Percentiles rank a stretch among this genome's conserved stretches.
These are phyloP conservation scores for Solanum chmielewskii DNA, from an alignment of 257 asterid genomes.

Conservation along the genomic window DNA sequence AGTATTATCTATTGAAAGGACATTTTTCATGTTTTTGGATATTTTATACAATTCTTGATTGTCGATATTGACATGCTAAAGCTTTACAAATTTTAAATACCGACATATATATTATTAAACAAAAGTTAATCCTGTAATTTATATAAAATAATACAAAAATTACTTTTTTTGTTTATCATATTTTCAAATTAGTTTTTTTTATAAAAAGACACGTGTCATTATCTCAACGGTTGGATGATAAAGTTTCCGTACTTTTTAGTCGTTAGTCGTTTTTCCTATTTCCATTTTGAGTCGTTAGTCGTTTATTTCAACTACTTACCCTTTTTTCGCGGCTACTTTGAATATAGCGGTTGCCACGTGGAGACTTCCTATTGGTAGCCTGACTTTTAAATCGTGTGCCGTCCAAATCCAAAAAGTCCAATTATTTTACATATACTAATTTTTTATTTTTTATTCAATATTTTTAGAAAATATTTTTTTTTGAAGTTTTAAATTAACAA, in stretches of 20 bases:
- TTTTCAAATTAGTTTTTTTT: not conserved
- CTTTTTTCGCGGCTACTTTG: not conserved
- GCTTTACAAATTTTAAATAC: too few relatives aligned
- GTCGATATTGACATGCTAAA: not conserved
- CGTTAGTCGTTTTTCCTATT: not conserved
- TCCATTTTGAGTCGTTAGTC: not conserved
- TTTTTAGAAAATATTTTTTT: too few relatives aligned
- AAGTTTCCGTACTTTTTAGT: not conserved
- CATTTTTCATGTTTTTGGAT: not conserved
- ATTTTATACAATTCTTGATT: not conserved
- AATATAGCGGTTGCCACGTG: not conserved
- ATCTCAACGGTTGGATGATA: not conserved
- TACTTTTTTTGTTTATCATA: not conserved
- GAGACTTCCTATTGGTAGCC: not conserved
- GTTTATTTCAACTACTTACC: not conserved
- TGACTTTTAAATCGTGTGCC: not conserved
- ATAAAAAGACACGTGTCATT: not conserved
- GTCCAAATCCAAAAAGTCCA: not conserved
- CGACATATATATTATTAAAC: too few relatives aligned
- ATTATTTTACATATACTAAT: not conserved
- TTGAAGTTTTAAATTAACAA: not conserved
- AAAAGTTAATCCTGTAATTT: too few relatives aligned
- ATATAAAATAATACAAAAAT: too few relatives aligned
- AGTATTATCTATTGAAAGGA: not conserved
- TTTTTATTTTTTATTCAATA: not conserved